Percentiles rank a stretch among this genome's conserved stretches.
Evolutionary conservation across 1,284 basidiomycete genomes (phyloP).

Genomic region (Amylostereum chailletii): DNA sequence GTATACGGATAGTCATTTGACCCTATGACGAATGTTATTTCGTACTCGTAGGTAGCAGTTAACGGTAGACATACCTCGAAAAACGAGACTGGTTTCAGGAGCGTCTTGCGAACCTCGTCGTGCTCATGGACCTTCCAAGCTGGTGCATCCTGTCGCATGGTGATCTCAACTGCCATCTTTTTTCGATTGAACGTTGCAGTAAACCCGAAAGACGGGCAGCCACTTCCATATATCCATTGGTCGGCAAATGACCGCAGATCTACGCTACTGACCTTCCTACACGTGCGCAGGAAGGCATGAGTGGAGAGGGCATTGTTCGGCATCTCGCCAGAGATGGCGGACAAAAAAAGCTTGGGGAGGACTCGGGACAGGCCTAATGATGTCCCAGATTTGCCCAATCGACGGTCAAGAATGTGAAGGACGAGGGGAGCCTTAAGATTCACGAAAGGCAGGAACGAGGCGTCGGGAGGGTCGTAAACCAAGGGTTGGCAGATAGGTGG

Average conservation of each 20-base stretch:
- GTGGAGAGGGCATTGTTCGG: slow-evolving; percentile 84
- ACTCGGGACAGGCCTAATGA: slow-evolving; percentile 92
- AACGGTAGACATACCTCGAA: slow-evolving; percentile 58
- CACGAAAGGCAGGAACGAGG: slow-evolving; percentile 74
- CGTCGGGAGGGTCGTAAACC: slow-evolving; percentile 75
- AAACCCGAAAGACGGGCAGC: slow-evolving; percentile 88
- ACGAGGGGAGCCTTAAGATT: slow-evolving; percentile 95
- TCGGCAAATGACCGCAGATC: slow-evolving; percentile 89
- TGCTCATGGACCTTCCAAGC: slow-evolving; percentile 63
- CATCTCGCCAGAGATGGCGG: slow-evolving; percentile 89
- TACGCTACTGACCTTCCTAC: slow-evolving; percentile 88
- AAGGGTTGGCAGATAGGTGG: slow-evolving; percentile 93
- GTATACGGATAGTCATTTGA: slow-evolving; percentile 97
- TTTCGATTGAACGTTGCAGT: slow-evolving; percentile 93
- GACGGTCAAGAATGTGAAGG: slow-evolving; percentile 90
- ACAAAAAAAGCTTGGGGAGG: slow-evolving; percentile 90
- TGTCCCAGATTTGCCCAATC: slow-evolving; percentile 91
- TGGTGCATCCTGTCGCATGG: slow-evolving; percentile 83
- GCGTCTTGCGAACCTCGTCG: slow-evolving; percentile 56
- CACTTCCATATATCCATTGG: slow-evolving; percentile 98
- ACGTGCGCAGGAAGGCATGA: slow-evolving; percentile 84
- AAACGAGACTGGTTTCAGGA: slow-evolving; percentile 77
- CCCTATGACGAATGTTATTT: slow-evolving; percentile 40
- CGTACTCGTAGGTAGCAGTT: slow-evolving; percentile 4
- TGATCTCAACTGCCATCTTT: slow-evolving; percentile 96